Percentiles rank a stretch among this genome's conserved stretches.
Conservation (phyloP, 176 grass and related monocot species). For the Hordeum marinum region DNA sequence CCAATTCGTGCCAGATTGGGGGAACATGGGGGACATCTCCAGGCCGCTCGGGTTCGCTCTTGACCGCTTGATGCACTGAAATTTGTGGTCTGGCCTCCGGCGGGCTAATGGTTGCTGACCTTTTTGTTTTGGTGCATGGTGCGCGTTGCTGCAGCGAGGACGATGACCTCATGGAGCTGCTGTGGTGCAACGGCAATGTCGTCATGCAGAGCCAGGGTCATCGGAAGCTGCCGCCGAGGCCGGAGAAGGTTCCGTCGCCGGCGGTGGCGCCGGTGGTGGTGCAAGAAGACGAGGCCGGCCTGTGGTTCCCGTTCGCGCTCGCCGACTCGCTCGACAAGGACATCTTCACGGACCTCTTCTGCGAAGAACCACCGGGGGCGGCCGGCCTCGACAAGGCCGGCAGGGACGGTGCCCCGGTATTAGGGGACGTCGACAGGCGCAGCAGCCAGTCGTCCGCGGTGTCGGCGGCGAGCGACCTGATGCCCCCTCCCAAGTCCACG, state of each 20-base stretch:
- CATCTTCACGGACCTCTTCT: conserved; percentile 73
- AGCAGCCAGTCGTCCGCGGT: not conserved
- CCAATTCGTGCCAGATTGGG: conserved; percentile 59
- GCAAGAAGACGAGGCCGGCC: conserved; percentile 50
- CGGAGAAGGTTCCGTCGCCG: not conserved
- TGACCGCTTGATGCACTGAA: not conserved
- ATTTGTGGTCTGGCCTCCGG: not conserved
- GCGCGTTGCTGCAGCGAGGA: conserved; percentile 40
- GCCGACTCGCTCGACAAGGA: conserved; percentile 77
- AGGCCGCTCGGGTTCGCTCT: conserved; percentile 38
- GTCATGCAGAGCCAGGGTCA: conserved; percentile 77
- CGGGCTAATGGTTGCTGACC: not conserved
- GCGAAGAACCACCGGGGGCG: conserved; percentile 9
- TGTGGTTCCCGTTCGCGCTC: conserved; percentile 68
- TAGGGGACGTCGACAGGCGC: not conserved
- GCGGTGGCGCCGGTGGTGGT: not conserved
- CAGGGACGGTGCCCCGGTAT: not conserved
- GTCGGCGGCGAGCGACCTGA: conserved; percentile 37
- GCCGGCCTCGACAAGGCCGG: not conserved
- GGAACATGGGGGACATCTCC: conserved; percentile 48
- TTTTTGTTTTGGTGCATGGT: not conserved
- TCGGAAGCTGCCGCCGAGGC: conserved; percentile 43
- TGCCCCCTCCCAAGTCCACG: conserved; percentile 72
- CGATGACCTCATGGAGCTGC: conserved; percentile 70
- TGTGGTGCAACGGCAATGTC: conserved; percentile 83